Conservation (phyloP, 2,329 filamentous ascomycete species). For the Didymella glomerata region DNA sequence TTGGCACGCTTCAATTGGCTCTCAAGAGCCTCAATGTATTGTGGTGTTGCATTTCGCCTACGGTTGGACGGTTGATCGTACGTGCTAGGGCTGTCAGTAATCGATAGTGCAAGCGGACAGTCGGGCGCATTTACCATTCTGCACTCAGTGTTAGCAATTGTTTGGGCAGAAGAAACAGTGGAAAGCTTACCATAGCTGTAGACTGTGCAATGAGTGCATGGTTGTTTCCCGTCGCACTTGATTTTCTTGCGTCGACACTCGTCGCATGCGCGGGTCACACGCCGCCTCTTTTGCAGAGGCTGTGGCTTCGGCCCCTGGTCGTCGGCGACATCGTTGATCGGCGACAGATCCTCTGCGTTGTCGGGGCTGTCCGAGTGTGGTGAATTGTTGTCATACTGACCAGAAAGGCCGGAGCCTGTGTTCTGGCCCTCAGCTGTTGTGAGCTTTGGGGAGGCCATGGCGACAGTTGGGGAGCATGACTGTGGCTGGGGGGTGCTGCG, state of each 20-base stretch:
- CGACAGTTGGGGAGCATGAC: slow-evolving; percentile 41
- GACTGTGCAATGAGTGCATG: slow-evolving; percentile 88
- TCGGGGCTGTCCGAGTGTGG: slow-evolving; percentile 45
- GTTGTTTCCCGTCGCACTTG: slow-evolving; percentile 64
- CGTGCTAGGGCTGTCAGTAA: slow-evolving; percentile 57
- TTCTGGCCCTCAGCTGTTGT: slow-evolving; percentile 44
- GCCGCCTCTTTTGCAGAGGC: slow-evolving; percentile 53
- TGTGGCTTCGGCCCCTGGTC: slow-evolving; percentile 47
- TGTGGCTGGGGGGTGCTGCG: slow-evolving; percentile 45
- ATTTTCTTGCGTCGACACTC: slow-evolving; percentile 60
- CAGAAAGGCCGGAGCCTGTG: slow-evolving; percentile 39
- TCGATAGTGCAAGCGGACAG: not conserved
- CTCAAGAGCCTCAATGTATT: slow-evolving; percentile 92
- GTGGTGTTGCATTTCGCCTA: slow-evolving; percentile 86
- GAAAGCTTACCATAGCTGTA: slow-evolving; percentile 87
- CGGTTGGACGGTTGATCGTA: slow-evolving; percentile 96
- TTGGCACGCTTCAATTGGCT: slow-evolving; percentile 84
- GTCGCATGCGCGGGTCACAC: slow-evolving; percentile 56
- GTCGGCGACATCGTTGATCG: slow-evolving; percentile 44
- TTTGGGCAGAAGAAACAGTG: not conserved
- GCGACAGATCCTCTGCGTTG: slow-evolving; percentile 42
- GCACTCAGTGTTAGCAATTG: slow-evolving; percentile 10
- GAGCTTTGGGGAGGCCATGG: slow-evolving; percentile 49
- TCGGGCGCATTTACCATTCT: slow-evolving; percentile 13
- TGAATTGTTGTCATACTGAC: slow-evolving; percentile 36